These are phyloP conservation scores for Xylaria arbuscula DNA, from an alignment of 2,329 filamentous ascomycete species.

Conservation along the genomic window DNA sequence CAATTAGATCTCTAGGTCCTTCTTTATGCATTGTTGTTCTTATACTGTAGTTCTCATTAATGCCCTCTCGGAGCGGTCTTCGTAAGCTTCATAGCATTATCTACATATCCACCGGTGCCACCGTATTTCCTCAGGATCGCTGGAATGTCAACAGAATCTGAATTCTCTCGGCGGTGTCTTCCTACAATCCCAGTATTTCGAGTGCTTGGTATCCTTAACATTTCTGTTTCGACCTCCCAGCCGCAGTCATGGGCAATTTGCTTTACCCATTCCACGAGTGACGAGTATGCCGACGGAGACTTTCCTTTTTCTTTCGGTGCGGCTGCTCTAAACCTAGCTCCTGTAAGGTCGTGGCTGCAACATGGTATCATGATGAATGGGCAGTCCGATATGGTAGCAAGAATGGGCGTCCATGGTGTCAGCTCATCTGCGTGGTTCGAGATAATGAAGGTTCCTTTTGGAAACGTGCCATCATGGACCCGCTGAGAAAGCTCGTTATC, in stretches of 20 bases:
- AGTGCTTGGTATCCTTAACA: constrained; percentile 91
- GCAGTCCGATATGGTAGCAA: constrained; percentile 78
- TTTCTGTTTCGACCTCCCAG: constrained; percentile 82
- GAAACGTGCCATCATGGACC: constrained; percentile 73
- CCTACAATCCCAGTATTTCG: constrained; percentile 86
- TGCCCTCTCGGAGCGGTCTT: constrained; percentile 58
- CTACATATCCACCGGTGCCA: constrained; percentile 67
- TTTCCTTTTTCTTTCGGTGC: constrained; percentile 63
- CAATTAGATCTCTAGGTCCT: background rate
- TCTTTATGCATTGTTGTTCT: background rate
- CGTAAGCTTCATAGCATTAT: constrained; percentile 71
- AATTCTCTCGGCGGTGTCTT: constrained; percentile 55
- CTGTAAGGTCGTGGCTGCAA: constrained; percentile 88
- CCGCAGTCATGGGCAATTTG: constrained; percentile 77
- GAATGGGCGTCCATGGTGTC: constrained; percentile 92
- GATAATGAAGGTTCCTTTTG: constrained; percentile 84
- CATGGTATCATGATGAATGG: constrained; percentile 95
- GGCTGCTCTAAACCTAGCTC: constrained; percentile 76
- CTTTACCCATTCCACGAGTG: constrained; percentile 82
- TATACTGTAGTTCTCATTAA: constrained; percentile 40
- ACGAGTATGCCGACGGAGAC: constrained; percentile 79
- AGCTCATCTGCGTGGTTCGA: constrained; percentile 98
- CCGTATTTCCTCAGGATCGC: constrained; percentile 63
- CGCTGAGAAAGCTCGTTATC: constrained; percentile 41
- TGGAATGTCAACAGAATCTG: constrained; percentile 54